Conservation (phyloP, 2,329 filamentous ascomycete genomes). For the Pseudodiploospora longispora region DNA sequence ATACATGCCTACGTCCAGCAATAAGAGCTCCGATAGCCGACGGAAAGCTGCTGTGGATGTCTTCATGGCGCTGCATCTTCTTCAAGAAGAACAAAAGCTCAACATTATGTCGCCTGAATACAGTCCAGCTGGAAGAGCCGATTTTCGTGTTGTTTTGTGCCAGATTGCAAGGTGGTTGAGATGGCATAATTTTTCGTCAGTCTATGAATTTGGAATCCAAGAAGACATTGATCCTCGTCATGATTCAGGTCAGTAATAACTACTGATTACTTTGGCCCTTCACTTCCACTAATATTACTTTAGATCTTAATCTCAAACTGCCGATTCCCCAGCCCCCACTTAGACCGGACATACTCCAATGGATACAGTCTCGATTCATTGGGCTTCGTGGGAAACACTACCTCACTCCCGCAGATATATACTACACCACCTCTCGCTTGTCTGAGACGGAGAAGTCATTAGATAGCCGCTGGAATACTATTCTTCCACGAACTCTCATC, state of each 20-base stretch:
- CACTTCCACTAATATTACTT: conserved; percentile 6
- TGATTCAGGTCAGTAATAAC: conserved; percentile 27
- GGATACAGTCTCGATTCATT: conserved; percentile 42
- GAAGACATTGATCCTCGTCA: conserved; percentile 32
- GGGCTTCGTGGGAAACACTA: conserved; percentile 29
- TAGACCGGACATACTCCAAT: conserved; percentile 40
- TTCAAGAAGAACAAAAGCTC: conserved; percentile 86
- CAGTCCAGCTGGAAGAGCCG: conserved; percentile 33
- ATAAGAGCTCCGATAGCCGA: conserved; percentile 46
- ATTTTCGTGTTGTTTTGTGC: conserved; percentile 65
- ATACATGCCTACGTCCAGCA: conserved; percentile 56
- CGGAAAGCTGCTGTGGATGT: conserved; percentile 57
- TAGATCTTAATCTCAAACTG: conserved; percentile 25
- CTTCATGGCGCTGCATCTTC: conserved; percentile 70
- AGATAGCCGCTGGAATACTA: conserved; percentile 33
- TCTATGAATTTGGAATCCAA: conserved; percentile 47
- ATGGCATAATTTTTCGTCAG: conserved; percentile 47
- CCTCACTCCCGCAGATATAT: conserved; percentile 37
- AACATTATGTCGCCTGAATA: conserved; percentile 47
- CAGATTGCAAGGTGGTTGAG: conserved; percentile 78
- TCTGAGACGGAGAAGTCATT: conserved; percentile 26
- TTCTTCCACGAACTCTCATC: conserved; percentile 61
- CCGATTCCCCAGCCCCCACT: conserved; percentile 25
- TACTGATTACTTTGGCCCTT: neutral
- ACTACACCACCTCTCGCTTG: conserved; percentile 29